Base-by-base conservation (phyloP, 2,329 filamentous ascomycete species). In the Fusarium nelsonii region DNA sequence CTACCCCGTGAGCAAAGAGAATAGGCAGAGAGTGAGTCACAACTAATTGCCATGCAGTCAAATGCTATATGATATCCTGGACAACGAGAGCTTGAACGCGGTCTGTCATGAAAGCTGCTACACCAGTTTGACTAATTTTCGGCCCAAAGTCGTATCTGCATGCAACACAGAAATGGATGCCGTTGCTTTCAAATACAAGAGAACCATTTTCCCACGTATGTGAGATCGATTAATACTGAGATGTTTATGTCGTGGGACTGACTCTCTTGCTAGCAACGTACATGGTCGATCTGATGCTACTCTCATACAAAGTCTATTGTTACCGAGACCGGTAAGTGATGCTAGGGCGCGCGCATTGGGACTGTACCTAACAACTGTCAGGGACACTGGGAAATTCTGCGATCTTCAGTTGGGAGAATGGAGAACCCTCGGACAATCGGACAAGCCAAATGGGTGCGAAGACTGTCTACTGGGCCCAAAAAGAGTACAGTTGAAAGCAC, bases 161-260 rank as follows among this genome's bases (percentile, higher is more conserved):
- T 55, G 33, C 9, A 51, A 51, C 3, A 50, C 43, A 12, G 26
- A 50, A 2, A 56, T 56, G n/a, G 53, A 50, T 18, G 44, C 18
- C 23, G 33, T 40, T 8, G 41, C 53, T 8, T 39, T 6, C 8
- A 8, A 23, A 2, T 8, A 54, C 14, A 3, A 46, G 10, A n/a
- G 18, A 12, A 55, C 15, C 15, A 8, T 48, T 8, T 55, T 6
- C 26, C 23, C 7, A n/a, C n/a, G 10, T 23, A n/a, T 8, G 40
- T 20, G 14, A 26, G 11, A 7, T 4, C 15, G 2, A n/a, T 5
- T 12, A 8, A 28, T 15, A 4, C 16, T 15, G 18, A 8, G 4
- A 8, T 20, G 2, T 6, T 6, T 1, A 2, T 2, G 28, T 23
- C 18, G 34, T 15, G 5, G 15, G 33, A n/a, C 16, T 28, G 34